Evolutionary conservation across 495 filamentous ascomycete genomes (phyloP).

Genomic region (Tuber indicum): DNA sequence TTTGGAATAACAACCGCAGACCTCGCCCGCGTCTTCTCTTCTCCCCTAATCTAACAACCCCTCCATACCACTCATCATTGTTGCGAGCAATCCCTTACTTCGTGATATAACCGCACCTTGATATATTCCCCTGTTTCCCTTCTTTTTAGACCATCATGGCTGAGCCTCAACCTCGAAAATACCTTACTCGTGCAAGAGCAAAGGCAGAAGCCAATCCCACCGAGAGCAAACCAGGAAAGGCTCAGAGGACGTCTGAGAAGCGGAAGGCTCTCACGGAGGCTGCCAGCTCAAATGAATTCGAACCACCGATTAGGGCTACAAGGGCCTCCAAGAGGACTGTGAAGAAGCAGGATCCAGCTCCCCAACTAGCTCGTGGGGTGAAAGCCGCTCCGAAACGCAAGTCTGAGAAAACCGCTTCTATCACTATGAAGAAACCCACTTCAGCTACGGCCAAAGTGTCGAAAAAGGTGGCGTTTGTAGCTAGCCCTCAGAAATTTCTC

Average conservation of each 20-base stretch:
- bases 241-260: constrained; percentile 6
- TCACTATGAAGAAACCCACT: constrained; percentile 12
- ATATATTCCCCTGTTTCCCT: neutral
- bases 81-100: neutral
- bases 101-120: neutral
- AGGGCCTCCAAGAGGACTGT: constrained; percentile 12
- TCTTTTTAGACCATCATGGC: constrained; percentile 9
- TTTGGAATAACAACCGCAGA: neutral
- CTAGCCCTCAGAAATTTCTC: constrained; percentile 6
- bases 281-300: constrained; percentile 3
- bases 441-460: constrained; percentile 1
- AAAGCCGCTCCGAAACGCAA: constrained; percentile 34
- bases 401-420: constrained; percentile 15
- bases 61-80: neutral
- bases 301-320: neutral
- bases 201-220: constrained; percentile 24
- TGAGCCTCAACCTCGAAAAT: constrained; percentile 30
- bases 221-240: constrained; percentile 10
- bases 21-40: neutral
- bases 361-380: constrained; percentile 5
- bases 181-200: constrained; percentile 35
- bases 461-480: constrained; percentile 30
- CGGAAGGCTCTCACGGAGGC: constrained; percentile 11
- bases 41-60: neutral
- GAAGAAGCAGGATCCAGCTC: neutral